Base-by-base conservation (phyloP, 2,329 filamentous ascomycete species). In the Colletotrichum lupini region DNA sequence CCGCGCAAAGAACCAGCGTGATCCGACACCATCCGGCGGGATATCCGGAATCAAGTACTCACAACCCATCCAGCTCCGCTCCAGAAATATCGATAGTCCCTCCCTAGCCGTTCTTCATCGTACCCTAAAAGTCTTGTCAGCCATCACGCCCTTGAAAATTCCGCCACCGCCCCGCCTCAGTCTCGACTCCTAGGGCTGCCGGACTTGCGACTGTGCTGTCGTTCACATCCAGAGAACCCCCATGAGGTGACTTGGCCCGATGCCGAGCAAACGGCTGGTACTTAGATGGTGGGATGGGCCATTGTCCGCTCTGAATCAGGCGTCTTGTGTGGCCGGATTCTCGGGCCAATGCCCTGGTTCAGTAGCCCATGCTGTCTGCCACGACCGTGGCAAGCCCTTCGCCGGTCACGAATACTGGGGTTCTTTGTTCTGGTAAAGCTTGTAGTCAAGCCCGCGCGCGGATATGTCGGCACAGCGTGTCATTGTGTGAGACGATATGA, bases 351-450 rank as follows among this genome's bases (percentile, higher is more conserved):
- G 52, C 52, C 52, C 52, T 55, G n/a, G 22, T 55, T 55, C 52
- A 22, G 52, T 26, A n/a, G 4, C 22, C 52, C 52, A 24, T 11
- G 42, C 19, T 22, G 8, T 55, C 52, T 55, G 11, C 22, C 52
- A 12, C 24, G 24, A 22, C 52, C 52, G 14, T 26, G 52, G 22
- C 52, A 26, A 83, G 84, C 5, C 81, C 81, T 14, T 16, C 62
- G 42, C 42, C 0, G 42, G 42, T n/a, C 42, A 9, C 19, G 42
- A n/a, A n/a, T n/a, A 19, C 42, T 49, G 16, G 42, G 19, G 19
- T 49, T 19, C 42, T 49, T 4, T n/a, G 7, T 8, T 49, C 42
- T 49, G 42, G 0, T n/a, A 2, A 49, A 49, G 42, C 19, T 49
- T 49, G 42, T 49, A 49, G 4, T 49, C 42, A n/a, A 49, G 19